Conservation (phyloP, 306 rosid genomes). For the Trifolium subterraneum region DNA sequence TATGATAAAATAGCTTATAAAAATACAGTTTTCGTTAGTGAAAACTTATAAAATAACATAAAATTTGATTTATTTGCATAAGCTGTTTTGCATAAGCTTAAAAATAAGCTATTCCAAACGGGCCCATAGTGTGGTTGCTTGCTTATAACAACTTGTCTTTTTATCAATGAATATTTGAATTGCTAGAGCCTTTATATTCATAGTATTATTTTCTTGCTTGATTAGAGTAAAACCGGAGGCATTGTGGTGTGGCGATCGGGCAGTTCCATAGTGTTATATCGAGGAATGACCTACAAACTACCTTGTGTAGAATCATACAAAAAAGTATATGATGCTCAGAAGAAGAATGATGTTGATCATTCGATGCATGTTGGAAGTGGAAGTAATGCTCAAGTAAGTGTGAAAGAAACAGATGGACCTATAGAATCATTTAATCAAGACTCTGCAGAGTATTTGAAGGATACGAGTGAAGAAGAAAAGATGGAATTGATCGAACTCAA, state of each 20-base stretch:
- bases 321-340: slow-evolving; percentile 41
- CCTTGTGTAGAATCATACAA: slow-evolving; percentile 65
- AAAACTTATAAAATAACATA: no score
- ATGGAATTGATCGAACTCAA: slow-evolving; percentile 68
- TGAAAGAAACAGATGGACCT: slow-evolving; percentile 43
- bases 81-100: no score
- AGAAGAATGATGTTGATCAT: slow-evolving; percentile 28
- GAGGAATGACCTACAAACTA: slow-evolving; percentile 82
- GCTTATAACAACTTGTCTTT: neutral
- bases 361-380: slow-evolving; percentile 41
- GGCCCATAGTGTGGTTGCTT: neutral
- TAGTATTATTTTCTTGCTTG: slow-evolving; percentile 37
- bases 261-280: slow-evolving; percentile 77
- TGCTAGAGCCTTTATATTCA: slow-evolving; percentile 40
- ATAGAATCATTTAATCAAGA: slow-evolving; percentile 38
- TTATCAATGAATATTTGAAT: slow-evolving; percentile 24
- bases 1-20: no score
- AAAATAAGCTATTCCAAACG: no score
- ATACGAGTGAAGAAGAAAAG: slow-evolving; percentile 61
- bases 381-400: slow-evolving; percentile 33
- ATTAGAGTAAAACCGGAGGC: slow-evolving; percentile 85
- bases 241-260: slow-evolving; percentile 94
- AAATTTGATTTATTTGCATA: no score
- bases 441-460: slow-evolving; percentile 56
- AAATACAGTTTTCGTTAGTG: no score